Evolutionary conservation across 257 asterid species (phyloP), one percentile per base, ranked within the genome.

Genomic region (Anisodus tanguticus): DNA sequence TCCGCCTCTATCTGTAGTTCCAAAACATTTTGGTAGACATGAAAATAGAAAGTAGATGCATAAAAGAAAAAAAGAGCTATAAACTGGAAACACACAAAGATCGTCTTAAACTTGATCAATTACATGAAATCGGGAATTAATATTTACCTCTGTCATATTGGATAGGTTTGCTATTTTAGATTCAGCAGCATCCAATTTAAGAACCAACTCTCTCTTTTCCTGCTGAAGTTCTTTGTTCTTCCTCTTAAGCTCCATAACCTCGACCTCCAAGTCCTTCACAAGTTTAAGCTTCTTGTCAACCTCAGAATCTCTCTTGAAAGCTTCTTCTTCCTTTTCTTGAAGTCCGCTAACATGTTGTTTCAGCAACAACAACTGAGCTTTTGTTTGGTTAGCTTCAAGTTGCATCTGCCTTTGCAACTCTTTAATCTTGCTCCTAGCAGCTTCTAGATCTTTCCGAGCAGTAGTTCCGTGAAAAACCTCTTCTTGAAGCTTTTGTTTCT

Each of bases 181-280:
- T 80, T 97, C 97, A 13, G 97, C 92, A 70, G 97, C 86, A 85
- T 93, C 97, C 0, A 95, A 89, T 89, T 97, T 97, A 74, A 95
- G 89, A 8, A 86, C 64, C 57, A 97, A 84, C 76, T 97, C 98
- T 89, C 99, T 88, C 88, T 95, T 95, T 86, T 97, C 99, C 81
- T 92, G 90, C 87, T 93, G 99, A 87, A 97, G 98, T 88, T 97
- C 99, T 89, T 86, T 97, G 89, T 95, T 97, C 92, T 90, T 90
- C 88, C 98, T 90, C 92, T 92, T 95, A 15, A 97, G 93, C 89
- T 97, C 99, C 92, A 95, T 88, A 57, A 92, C 97, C 83, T 92
- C 98, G 53, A 94, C 95, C 83, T 94, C 98, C 89, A 97, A 64
- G 86, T 92, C 97, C 89, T 90, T 94, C 72, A 90, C 80, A 64